Conservation (phyloP, 2,329 filamentous ascomycete genomes). For the Lasiodiplodia sp. region DNA sequence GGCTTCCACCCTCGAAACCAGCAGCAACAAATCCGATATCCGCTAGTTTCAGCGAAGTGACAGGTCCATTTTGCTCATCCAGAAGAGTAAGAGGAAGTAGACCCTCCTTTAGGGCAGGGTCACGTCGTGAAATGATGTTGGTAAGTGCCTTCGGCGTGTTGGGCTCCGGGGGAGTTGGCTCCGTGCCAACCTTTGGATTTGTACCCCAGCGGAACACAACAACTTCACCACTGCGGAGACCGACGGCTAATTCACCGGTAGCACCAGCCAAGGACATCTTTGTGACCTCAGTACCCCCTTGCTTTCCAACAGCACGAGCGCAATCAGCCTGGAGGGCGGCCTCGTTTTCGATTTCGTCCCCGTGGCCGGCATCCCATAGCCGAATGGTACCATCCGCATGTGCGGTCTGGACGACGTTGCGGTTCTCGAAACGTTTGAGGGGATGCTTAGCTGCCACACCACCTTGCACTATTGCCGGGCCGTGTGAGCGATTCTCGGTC, state of each 20-base stretch:
- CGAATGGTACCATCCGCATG: constrained; percentile 93
- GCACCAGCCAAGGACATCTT: constrained; percentile 80
- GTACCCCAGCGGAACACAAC: constrained; percentile 87
- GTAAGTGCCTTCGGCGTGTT: constrained; percentile 64
- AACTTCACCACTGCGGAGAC: constrained; percentile 82
- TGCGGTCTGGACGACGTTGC: constrained; percentile 84
- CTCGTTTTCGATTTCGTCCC: constrained; percentile 91
- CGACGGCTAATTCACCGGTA: constrained; percentile 85
- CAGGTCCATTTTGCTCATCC: constrained; percentile 81
- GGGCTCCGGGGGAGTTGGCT: constrained; percentile 61
- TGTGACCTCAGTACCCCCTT: constrained; percentile 77
- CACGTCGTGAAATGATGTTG: constrained; percentile 75
- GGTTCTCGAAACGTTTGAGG: constrained; percentile 78
- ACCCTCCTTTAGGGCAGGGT: constrained; percentile 78
- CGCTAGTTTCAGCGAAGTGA: constrained; percentile 83
- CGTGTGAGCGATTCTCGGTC: constrained; percentile 81
- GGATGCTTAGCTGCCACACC: constrained; percentile 76
- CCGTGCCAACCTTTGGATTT: constrained; percentile 75
- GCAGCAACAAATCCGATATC: constrained; percentile 91
- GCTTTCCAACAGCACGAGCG: constrained; percentile 80
- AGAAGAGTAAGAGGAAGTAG: constrained; percentile 81
- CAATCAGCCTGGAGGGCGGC: constrained; percentile 85
- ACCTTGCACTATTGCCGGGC: constrained; percentile 79
- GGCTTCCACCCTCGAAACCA: constrained; percentile 81
- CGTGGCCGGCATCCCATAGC: constrained; percentile 91